Evolutionary conservation across 257 asterid species (phyloP).

Genomic region (Thymus quinquecostatus): DNA sequence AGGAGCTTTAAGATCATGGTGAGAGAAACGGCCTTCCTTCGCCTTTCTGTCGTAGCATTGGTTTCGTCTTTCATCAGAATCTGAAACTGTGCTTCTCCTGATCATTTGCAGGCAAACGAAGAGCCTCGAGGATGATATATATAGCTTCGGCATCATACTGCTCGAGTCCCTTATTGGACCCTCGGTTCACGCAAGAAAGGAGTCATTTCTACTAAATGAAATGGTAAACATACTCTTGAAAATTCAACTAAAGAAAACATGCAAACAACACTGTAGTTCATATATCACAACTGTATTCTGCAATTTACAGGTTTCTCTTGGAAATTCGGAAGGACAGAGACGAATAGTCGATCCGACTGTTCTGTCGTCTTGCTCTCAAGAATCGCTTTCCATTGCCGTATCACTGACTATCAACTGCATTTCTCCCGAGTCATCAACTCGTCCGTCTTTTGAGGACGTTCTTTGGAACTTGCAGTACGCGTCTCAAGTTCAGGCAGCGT

Average conservation of each 20-base stretch:
- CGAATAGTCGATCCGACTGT: slow-evolving; percentile 57
- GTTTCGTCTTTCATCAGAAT: slow-evolving; percentile 3
- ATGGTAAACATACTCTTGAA: slow-evolving; percentile 46
- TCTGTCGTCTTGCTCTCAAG: slow-evolving; percentile 57
- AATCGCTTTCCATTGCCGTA: slow-evolving; percentile 56
- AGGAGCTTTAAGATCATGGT: slow-evolving; percentile 60
- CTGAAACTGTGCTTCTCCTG: background rate
- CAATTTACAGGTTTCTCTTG: slow-evolving; percentile 51
- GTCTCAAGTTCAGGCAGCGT: slow-evolving; percentile 61
- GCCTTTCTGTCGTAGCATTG: background rate
- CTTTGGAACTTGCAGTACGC: slow-evolving; percentile 80
- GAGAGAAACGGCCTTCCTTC: slow-evolving; percentile 12
- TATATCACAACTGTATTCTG: background rate
- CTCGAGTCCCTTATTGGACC: slow-evolving; percentile 64
- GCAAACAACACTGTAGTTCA: background rate
- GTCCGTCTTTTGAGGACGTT: slow-evolving; percentile 73
- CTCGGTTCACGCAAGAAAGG: slow-evolving; percentile 46
- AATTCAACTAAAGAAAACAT: background rate
- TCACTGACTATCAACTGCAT: slow-evolving; percentile 68
- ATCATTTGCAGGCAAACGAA: slow-evolving; percentile 54
- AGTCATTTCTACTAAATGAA: slow-evolving; percentile 58
- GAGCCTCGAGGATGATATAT: slow-evolving; percentile 68
- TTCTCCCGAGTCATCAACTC: slow-evolving; percentile 59
- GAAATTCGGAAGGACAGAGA: slow-evolving; percentile 47
- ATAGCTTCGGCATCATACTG: slow-evolving; percentile 64